Evolutionary conservation across 2,329 filamentous ascomycete species (phyloP), one percentile per base, ranked within the genome.

Genomic region (Zymoseptoria brevis): DNA sequence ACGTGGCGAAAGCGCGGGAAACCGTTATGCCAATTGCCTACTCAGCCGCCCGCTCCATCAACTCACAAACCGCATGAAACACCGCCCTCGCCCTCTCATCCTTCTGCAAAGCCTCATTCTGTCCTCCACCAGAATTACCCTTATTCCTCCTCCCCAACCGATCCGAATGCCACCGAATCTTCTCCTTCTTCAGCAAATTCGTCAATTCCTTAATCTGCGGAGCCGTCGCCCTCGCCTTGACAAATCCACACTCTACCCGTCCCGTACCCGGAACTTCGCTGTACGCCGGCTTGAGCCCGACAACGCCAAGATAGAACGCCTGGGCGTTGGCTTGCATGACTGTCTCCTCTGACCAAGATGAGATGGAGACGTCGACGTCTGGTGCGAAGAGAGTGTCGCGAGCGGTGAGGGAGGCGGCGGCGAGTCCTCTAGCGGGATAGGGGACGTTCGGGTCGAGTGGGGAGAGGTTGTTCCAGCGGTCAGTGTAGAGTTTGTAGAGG

Each of bases 31-130:
- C 9, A 13, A 41, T 5, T 8, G 11, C 11, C 35, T 55, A 57
- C 60, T 62, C 60, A 54, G 59, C 60, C 50, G 61, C 65, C 53
- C 53, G 55, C 58, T 69, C 67, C 63, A 69, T 67, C 55, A 72
- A 62, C 56, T 65, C 69, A 61, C 69, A 72, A 54, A 70, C 68
- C 26, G 67, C 68, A 64, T 72, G 70, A 56, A 72, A 72, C 19
- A 72, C 68, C 30, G 69, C 68, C 30, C 70, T 59, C 16, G 68
- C 69, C 53, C 64, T 63, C 53, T 64, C 66, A 59, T 71, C 68
- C 35, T 60, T 62, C 62, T 70, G 69, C 60, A 72, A 60, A 1
- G 49, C 62, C 53, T 66, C 63, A 60, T 72, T 72, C 26, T 57
- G 16, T 48, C 45, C 26, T 4, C 45, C 56, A 8, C 26, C 64